Base-by-base conservation (phyloP, 2,329 filamentous ascomycete species). In the Lachnum nothofagi region DNA sequence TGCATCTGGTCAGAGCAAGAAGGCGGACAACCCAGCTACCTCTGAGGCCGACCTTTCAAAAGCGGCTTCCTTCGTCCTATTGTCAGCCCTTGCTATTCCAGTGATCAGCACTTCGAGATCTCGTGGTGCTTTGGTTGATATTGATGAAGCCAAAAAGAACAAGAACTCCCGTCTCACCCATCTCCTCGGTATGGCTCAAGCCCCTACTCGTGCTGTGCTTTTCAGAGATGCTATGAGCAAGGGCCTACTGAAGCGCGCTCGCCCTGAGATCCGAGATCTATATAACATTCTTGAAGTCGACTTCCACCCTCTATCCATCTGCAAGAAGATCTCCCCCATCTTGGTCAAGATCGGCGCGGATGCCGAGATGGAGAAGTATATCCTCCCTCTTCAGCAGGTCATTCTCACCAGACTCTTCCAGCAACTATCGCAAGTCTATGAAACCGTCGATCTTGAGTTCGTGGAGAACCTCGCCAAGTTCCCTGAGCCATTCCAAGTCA, bases 261-360 rank as follows among this genome's bases (percentile, higher is more conserved):
- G 88, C 49, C 89, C 93, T 31, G 93, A 98, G 73, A 98, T 98
- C 61, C 85, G 91, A 51, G 90, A 96, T 51, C 82, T 98, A 38
- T 98, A 96, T 81, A 94, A 95, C 73, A 98, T 98, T 60, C 82
- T 98, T 33, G 93, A 98, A 74, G 91, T 97, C 58, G 93, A 98
- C 70, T 98, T 98, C 79, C 93, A 98, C 69, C 93, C 93, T 46
- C 80, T 98, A 51, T 97, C 91, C 31, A 98, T 98, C 67, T 97
- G 93, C 83, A 85, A 95, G 73, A 97, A 96, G 80, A 97, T 98
- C 60, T 95, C 91, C 10, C 93, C 93, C 44, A 97, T 98, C 62
- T 76, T 98, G 49, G 80, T 85, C 61, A 83, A 97, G 77, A 97
- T 98, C 65, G 91, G 91, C 57, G 83, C 85, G 52, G 91, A 98